These are phyloP conservation scores for Populus hybrid DNA, from an alignment of 441 rosid genomes.

Conservation along the genomic window DNA sequence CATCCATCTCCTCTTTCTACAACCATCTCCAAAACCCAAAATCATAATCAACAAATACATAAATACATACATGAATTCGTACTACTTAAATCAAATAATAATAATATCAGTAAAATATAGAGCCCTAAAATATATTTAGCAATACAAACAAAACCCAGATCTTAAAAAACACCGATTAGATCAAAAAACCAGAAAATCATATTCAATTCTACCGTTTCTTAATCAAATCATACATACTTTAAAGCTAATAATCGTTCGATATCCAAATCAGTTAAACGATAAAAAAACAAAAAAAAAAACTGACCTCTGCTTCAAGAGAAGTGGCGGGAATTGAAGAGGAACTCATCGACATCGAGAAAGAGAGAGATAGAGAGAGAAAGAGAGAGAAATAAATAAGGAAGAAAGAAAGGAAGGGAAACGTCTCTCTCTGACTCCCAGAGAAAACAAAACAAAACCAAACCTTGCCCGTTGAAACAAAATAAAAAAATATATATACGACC, in stretches of 20 bases:
- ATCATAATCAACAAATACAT: slow-evolving; percentile 22
- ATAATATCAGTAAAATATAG: background rate
- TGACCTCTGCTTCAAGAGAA: slow-evolving; percentile 44
- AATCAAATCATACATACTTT: slow-evolving; percentile 28
- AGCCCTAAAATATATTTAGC: slow-evolving; percentile 20
- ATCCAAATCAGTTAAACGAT: slow-evolving; percentile 25
- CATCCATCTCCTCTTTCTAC: slow-evolving; percentile 48
- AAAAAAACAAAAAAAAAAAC: slow-evolving; percentile 1
- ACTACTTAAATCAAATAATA: background rate
- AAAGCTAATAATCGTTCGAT: slow-evolving; percentile 5
- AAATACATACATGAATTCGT: background rate
- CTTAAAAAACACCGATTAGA: slow-evolving; percentile 41
- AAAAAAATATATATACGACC: slow-evolving; percentile 20
- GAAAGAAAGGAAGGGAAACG: slow-evolving; percentile 21
- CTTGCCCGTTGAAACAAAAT: slow-evolving; percentile 83
- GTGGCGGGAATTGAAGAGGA: slow-evolving; percentile 59
- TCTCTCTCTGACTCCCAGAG: slow-evolving; percentile 37
- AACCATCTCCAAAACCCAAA: slow-evolving; percentile 40
- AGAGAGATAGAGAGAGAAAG: slow-evolving; percentile 6
- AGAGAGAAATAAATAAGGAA: slow-evolving; percentile 11
- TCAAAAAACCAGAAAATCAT: slow-evolving; percentile 15
- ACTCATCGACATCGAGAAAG: slow-evolving; percentile 32
- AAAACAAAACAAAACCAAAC: slow-evolving; percentile 45
- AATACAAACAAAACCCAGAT: slow-evolving; percentile 45
- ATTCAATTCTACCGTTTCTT: slow-evolving; percentile 51